Evolutionary conservation across 75 land plant genomes (phyloP).

Genomic region (Selaginella moellendorffii): DNA sequence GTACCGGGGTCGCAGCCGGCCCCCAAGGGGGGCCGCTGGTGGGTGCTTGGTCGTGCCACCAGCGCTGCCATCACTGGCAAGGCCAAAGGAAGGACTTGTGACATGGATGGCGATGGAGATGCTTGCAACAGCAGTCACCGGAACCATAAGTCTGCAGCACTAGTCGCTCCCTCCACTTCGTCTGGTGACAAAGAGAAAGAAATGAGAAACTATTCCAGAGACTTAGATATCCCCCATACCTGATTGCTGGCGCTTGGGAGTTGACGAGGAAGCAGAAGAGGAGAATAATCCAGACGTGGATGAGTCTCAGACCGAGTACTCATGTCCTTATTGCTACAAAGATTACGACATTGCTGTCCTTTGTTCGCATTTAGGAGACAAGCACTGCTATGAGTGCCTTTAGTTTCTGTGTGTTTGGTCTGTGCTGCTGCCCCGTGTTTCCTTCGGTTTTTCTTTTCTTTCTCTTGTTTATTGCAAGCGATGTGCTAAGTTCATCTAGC

Average conservation of each 20-base stretch:
- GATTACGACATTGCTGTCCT: constrained; percentile 45
- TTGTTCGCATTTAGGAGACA: constrained; percentile 64
- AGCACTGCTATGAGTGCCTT: constrained; percentile 45
- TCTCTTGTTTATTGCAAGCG: neutral
- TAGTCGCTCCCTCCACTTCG: neutral
- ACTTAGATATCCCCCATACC: neutral
- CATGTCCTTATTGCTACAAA: constrained; percentile 57
- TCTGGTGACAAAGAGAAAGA: no score
- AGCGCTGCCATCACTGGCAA: neutral
- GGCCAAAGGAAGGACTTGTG: no score
- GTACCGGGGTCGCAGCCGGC: neutral
- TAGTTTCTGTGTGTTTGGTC: constrained; percentile 10
- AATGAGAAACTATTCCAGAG: neutral
- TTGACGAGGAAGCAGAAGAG: neutral
- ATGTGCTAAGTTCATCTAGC: neutral
- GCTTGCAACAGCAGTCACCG: neutral
- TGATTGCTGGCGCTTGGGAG: neutral
- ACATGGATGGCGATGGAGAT: neutral
- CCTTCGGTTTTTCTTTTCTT: neutral
- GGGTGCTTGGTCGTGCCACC: neutral
- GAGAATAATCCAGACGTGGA: constrained; percentile 40
- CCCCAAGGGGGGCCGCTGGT: neutral
- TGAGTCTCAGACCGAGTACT: constrained; percentile 40
- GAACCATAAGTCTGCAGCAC: neutral
- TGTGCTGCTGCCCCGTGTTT: neutral